phyloP scores from a whole-genome alignment of 2,329 filamentous ascomycete species.

The Alternaria sp. region DNA sequence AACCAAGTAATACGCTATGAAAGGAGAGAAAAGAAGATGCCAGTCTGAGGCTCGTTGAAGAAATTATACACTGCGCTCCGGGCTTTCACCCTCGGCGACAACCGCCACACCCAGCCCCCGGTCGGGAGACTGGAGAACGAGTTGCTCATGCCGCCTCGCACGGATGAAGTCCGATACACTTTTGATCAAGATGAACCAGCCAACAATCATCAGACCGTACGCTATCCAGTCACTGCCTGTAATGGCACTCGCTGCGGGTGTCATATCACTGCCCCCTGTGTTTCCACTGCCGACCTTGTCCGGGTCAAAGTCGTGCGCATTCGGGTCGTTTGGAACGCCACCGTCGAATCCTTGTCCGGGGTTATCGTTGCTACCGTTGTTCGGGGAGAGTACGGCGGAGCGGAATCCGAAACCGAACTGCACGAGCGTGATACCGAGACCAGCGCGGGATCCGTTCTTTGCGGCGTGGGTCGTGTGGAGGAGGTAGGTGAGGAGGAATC shows the following conservation, averaged over 20 bases:
- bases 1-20: slow-evolving; percentile 8
- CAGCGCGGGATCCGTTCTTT: slow-evolving; percentile 94
- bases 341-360: slow-evolving; percentile 60
- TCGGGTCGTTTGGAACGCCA: slow-evolving; percentile 80
- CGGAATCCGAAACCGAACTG: slow-evolving; percentile 98
- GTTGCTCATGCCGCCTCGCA: slow-evolving; percentile 86
- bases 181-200: slow-evolving; percentile 96
- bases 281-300: slow-evolving; percentile 61
- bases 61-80: slow-evolving; percentile 64
- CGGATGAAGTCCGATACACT: slow-evolving; percentile 90
- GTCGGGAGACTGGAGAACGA: slow-evolving; percentile 92
- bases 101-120: slow-evolving; percentile 83
- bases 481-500: slow-evolving; percentile 96
- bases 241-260: slow-evolving; percentile 59
- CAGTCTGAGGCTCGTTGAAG: slow-evolving; percentile 7
- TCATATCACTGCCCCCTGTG: slow-evolving; percentile 41
- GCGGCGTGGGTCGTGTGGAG: slow-evolving; percentile 97
- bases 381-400: slow-evolving; percentile 49
- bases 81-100: slow-evolving; percentile 82
- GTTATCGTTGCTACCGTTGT: slow-evolving; percentile 48
- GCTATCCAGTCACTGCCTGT: slow-evolving; percentile 85
- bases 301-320: slow-evolving; percentile 86
- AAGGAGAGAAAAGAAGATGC: slow-evolving; percentile 8
- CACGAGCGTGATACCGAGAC: slow-evolving; percentile 91
- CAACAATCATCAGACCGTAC: slow-evolving; percentile 93